These are phyloP conservation scores for Fusarium dlaminii DNA, from an alignment of 2,329 filamentous ascomycete genomes.

Conservation along the genomic window DNA sequence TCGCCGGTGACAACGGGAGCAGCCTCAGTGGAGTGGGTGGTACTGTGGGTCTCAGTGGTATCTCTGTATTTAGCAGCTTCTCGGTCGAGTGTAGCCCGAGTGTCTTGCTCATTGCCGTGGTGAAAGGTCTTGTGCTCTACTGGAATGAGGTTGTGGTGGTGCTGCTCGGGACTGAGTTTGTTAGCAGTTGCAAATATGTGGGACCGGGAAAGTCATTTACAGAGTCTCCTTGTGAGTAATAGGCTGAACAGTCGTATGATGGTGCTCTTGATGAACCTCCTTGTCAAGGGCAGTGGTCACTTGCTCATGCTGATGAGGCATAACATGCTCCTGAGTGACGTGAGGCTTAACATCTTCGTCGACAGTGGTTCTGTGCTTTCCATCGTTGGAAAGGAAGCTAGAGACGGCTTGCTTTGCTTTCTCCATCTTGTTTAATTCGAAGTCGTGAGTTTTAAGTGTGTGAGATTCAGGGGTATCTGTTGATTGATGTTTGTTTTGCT, in stretches of 20 bases:
- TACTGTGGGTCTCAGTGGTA: conserved; percentile 42
- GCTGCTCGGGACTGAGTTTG: conserved; percentile 63
- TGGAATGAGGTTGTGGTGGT: conserved; percentile 65
- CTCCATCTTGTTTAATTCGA: conserved; percentile 59
- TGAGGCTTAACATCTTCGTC: conserved; percentile 71
- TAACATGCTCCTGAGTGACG: conserved; percentile 68
- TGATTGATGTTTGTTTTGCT: background rate
- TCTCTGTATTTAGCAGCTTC: conserved; percentile 56
- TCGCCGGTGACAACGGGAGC: conserved; percentile 44
- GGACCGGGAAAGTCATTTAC: conserved; percentile 50
- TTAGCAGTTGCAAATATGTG: background rate
- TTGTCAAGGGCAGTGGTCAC: conserved; percentile 70
- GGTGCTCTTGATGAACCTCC: conserved; percentile 77
- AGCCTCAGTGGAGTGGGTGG: conserved; percentile 40
- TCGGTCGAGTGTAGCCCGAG: conserved; percentile 57
- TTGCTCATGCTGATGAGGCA: conserved; percentile 69
- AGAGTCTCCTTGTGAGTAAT: conserved; percentile 53
- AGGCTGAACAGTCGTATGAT: conserved; percentile 76
- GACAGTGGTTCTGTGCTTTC: conserved; percentile 76
- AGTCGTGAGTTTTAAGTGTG: background rate
- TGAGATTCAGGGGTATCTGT: background rate
- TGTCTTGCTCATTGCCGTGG: conserved; percentile 64
- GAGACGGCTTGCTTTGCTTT: conserved; percentile 70
- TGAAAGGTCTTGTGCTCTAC: conserved; percentile 70
- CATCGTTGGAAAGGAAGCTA: conserved; percentile 68